Conservation (phyloP, 2,329 filamentous ascomycete species). For the Lecanicillium sp. region DNA sequence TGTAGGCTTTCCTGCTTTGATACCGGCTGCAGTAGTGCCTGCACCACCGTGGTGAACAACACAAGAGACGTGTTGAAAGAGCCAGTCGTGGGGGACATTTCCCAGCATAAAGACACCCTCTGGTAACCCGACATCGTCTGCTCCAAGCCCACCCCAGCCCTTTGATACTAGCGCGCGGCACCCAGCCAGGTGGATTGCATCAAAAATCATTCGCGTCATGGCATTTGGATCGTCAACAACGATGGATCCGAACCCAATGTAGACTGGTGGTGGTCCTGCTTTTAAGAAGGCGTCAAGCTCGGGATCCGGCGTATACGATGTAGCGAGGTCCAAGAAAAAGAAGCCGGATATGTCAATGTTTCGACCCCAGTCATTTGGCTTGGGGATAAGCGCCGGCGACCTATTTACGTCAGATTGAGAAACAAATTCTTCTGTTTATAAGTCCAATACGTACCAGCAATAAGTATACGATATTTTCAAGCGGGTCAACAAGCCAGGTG, state of each 20-base stretch:
- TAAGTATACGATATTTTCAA: constrained; percentile 81
- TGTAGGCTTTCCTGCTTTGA: constrained; percentile 70
- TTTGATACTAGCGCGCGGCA: constrained; percentile 77
- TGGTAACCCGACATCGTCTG: constrained; percentile 59
- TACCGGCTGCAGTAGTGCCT: constrained; percentile 81
- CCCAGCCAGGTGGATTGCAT: constrained; percentile 57
- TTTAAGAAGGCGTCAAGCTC: constrained; percentile 59
- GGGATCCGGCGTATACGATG: constrained; percentile 55
- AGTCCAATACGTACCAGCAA: constrained; percentile 54
- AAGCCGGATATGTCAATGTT: constrained; percentile 70
- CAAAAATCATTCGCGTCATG: constrained; percentile 64
- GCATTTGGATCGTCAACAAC: constrained; percentile 68
- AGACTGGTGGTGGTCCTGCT: constrained; percentile 63
- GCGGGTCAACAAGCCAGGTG: constrained; percentile 68
- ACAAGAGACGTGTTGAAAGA: constrained; percentile 71
- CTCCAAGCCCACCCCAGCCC: constrained; percentile 80
- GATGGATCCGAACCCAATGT: constrained; percentile 78
- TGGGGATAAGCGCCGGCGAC: constrained; percentile 69
- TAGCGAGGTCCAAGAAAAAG: constrained; percentile 62
- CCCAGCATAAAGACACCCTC: constrained; percentile 76
- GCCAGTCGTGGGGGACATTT: constrained; percentile 82
- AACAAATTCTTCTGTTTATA: constrained; percentile 1
- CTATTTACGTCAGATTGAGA: constrained; percentile 13
- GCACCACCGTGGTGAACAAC: constrained; percentile 86
- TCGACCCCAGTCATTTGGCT: constrained; percentile 66